A percentile compares a stretch with the other conserved stretches of the same genome.
These are phyloP conservation scores for Ogataea salicorniae DNA, from an alignment of 805 yeast genomes.

Conservation along the genomic window DNA sequence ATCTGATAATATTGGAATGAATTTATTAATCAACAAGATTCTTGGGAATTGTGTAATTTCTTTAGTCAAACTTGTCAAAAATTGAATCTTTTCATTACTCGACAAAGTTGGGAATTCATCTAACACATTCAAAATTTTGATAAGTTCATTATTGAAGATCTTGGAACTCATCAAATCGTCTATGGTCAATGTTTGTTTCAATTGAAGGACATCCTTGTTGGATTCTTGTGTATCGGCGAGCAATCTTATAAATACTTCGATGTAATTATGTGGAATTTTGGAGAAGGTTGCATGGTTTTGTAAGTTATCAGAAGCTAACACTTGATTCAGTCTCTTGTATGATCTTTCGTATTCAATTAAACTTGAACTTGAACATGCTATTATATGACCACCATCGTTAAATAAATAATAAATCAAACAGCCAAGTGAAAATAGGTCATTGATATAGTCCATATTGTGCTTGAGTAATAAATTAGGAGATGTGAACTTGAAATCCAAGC, in stretches of 20 bases:
- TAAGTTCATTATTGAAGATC: slow-evolving; percentile 77
- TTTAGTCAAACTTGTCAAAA: slow-evolving; percentile 58
- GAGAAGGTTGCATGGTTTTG: slow-evolving; percentile 43
- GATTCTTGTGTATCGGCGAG: slow-evolving; percentile 41
- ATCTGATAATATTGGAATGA: slow-evolving; percentile 63
- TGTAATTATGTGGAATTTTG: slow-evolving; percentile 55
- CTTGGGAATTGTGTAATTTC: slow-evolving; percentile 56
- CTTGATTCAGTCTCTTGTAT: slow-evolving; percentile 31
- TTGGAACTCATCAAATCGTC: slow-evolving; percentile 65
- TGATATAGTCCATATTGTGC: slow-evolving; percentile 53
- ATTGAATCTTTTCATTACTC: slow-evolving; percentile 58
- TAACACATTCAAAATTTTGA: slow-evolving; percentile 72
- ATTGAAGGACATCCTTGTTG: slow-evolving; percentile 26
- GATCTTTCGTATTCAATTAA: slow-evolving; percentile 58
- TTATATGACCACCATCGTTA: slow-evolving; percentile 38
- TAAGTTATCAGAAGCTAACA: slow-evolving; percentile 36
- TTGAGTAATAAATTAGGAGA: slow-evolving; percentile 84
- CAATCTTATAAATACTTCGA: slow-evolving; percentile 45
- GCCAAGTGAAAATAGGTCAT: slow-evolving; percentile 85
- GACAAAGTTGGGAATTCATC: slow-evolving; percentile 80
- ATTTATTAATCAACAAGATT: slow-evolving; percentile 55
- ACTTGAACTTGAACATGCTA: slow-evolving; percentile 34
- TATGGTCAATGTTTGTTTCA: slow-evolving; percentile 36
- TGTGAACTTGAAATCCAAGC: slow-evolving; percentile 63
- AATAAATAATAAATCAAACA: slow-evolving; percentile 68